Conservation (phyloP, 192 early-diverging fungal genomes). For the Chytriomyces sp. region DNA sequence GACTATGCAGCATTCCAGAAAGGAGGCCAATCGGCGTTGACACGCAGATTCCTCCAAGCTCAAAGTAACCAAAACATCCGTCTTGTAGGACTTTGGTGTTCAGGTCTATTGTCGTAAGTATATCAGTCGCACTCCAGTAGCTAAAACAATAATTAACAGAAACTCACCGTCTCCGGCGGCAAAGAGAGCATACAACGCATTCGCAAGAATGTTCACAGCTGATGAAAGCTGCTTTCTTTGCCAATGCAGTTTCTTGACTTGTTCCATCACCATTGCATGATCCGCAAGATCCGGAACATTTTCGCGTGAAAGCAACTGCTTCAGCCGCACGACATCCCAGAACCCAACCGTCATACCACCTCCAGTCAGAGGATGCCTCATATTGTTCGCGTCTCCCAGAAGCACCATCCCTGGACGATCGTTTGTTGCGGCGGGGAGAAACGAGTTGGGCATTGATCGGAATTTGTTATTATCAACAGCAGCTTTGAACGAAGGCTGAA, state of each 20-base stretch:
- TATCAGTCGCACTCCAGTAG: background rate
- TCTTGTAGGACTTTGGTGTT: slow-evolving; percentile 76
- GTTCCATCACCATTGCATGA: slow-evolving; percentile 48
- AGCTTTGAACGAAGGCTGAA: slow-evolving; percentile 62
- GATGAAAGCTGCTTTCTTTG: slow-evolving; percentile 70
- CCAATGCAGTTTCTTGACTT: slow-evolving; percentile 78
- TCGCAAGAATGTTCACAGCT: slow-evolving; percentile 89
- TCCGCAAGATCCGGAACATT: slow-evolving; percentile 56
- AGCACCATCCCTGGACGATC: slow-evolving; percentile 75
- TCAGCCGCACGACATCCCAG: slow-evolving; percentile 84
- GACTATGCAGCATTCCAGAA: slow-evolving; percentile 76
- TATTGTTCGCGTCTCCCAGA: slow-evolving; percentile 95
- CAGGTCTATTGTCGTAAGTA: slow-evolving; percentile 55
- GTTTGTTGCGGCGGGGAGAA: slow-evolving; percentile 84
- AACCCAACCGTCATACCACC: slow-evolving; percentile 97
- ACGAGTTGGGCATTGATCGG: slow-evolving; percentile 89
- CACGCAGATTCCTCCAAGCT: slow-evolving; percentile 79
- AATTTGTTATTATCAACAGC: slow-evolving; percentile 75
- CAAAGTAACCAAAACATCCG: slow-evolving; percentile 88
- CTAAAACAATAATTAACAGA: slow-evolving; percentile 3
- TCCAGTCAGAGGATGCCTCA: slow-evolving; percentile 93
- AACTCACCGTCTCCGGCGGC: slow-evolving; percentile 74
- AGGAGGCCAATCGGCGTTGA: slow-evolving; percentile 84
- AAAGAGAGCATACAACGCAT: slow-evolving; percentile 91
- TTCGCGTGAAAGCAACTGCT: slow-evolving; percentile 60